Base-by-base conservation (phyloP, 2,329 filamentous ascomycete species). In the Aspergillus fischeri region DNA sequence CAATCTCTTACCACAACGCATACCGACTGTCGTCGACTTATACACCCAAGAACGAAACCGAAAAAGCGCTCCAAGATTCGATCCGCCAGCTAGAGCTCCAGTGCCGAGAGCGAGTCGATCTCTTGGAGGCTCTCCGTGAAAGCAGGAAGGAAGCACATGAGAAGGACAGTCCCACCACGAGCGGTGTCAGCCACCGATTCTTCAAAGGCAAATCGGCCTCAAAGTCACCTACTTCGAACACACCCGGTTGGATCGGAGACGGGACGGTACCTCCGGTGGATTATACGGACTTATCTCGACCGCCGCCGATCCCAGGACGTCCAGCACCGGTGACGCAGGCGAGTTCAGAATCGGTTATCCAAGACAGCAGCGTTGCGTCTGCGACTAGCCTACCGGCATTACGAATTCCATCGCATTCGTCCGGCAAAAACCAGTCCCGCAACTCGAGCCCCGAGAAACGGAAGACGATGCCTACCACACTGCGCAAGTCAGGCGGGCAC, bases 71-170 rank as follows among this genome's bases (percentile, higher is more conserved):
- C 56, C 83, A 90, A 54, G 89, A 94, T 55, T 95, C 92, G 51
- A 77, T 97, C 59, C 85, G 86, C 57, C 83, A 92, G 67, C 83
- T 97, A 69, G 92, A 97, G 71, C 73, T 92, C 61, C 93, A 97
- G 75, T 97, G 92, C 75, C 93, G 94, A 73, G 93, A 97, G 75
- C 85, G 92, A 51, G 91, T 97, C 52, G 91, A 96, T 70, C 80
- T 97, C 35, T 81, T 97, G 6, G 89, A 94, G 70, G 89, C 92
- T 6, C 78, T 97, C 56, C 85, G 87, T 59, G 80, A 89, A 62
- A 88, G 85, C 65, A 78, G 84, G 32, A 77, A 81, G 60, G 84
- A 86, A 49, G 78, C 77, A 8, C 75, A 75, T 66, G 68, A 78
- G 60, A 72, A 75, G 29, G 66, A 68, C 47, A 58, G 55, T 21